Evolutionary conservation across 805 yeast genomes (phyloP).

Genomic region (Metschnikowia cubensis): DNA sequence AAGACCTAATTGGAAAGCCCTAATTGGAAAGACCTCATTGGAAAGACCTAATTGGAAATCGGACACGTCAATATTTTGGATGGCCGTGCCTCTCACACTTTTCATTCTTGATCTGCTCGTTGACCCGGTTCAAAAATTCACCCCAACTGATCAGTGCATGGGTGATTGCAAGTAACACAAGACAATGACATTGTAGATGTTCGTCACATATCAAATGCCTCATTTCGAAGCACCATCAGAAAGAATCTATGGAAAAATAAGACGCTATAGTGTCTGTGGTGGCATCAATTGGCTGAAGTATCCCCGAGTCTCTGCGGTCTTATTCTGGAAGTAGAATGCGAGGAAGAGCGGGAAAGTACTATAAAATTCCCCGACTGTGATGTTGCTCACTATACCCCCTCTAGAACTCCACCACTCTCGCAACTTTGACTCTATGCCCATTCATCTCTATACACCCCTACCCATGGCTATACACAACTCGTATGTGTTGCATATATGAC

Average conservation of each 20-base stretch:
- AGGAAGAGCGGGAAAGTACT: constrained; percentile 8
- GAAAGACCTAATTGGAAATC: too few relatives aligned
- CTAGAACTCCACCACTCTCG: too few relatives aligned
- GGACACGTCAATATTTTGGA: constrained; percentile 35
- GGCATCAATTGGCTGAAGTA: neutral
- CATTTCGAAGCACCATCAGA: neutral
- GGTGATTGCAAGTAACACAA: neutral
- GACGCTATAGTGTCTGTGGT: neutral
- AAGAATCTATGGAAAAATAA: neutral
- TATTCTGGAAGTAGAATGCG: constrained; percentile 3
- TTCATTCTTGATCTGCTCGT: constrained; percentile 52
- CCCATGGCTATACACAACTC: too few relatives aligned
- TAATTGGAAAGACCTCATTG: neutral
- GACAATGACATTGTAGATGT: neutral
- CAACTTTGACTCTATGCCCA: too few relatives aligned
- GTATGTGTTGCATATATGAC: too few relatives aligned
- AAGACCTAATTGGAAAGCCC: too few relatives aligned
- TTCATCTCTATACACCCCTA: too few relatives aligned
- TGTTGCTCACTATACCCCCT: too few relatives aligned
- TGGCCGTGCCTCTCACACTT: constrained; percentile 54
- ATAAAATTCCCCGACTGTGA: too few relatives aligned
- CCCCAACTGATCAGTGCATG: constrained; percentile 1
- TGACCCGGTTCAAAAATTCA: constrained; percentile 17
- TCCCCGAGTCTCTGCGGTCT: neutral
- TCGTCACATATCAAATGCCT: neutral